phyloP scores from a whole-genome alignment of 2,329 filamentous ascomycete species.

The Geosmithia putterillii region DNA sequence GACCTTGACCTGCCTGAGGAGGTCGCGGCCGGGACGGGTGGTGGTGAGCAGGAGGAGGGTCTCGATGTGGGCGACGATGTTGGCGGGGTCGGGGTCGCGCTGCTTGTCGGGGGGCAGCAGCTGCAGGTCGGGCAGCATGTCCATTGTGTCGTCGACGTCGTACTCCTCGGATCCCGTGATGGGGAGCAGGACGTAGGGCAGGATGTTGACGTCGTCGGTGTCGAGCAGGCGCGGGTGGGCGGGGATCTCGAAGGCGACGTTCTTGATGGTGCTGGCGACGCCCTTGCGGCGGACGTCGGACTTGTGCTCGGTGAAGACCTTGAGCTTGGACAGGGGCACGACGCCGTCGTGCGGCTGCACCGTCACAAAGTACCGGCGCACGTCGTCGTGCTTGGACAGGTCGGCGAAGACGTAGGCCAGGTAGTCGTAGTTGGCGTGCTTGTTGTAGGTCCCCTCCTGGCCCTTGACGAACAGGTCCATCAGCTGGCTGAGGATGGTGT shows the following conservation, averaged over 20 bases:
- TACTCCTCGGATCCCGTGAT: slow-evolving; percentile 85
- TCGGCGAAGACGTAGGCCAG: slow-evolving; percentile 91
- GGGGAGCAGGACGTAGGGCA: slow-evolving; percentile 82
- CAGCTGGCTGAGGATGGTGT: slow-evolving; percentile 73
- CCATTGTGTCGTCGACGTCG: slow-evolving; percentile 70
- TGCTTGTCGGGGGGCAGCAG: slow-evolving; percentile 81
- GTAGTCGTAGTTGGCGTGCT: slow-evolving; percentile 79
- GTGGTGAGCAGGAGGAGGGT: slow-evolving; percentile 75
- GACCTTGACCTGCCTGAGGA: slow-evolving; percentile 64
- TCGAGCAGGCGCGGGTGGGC: slow-evolving; percentile 61
- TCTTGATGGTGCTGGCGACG: slow-evolving; percentile 95
- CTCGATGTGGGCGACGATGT: slow-evolving; percentile 80
- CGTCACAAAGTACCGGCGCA: slow-evolving; percentile 62
- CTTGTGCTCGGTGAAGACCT: slow-evolving; percentile 85
- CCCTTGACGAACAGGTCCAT: slow-evolving; percentile 96
- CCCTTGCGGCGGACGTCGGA: slow-evolving; percentile 76
- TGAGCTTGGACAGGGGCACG: slow-evolving; percentile 83
- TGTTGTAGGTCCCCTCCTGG: slow-evolving; percentile 70
- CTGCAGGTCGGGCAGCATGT: slow-evolving; percentile 84
- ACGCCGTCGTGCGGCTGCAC: slow-evolving; percentile 67
- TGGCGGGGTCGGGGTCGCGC: slow-evolving; percentile 63
- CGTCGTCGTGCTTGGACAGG: slow-evolving; percentile 67
- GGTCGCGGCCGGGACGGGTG: slow-evolving; percentile 61
- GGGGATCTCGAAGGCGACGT: slow-evolving; percentile 71
- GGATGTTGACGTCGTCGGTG: slow-evolving; percentile 61